Evolutionary conservation across 2,329 filamentous ascomycete genomes (phyloP).

Genomic region (Cucurbitaria berberidis): DNA sequence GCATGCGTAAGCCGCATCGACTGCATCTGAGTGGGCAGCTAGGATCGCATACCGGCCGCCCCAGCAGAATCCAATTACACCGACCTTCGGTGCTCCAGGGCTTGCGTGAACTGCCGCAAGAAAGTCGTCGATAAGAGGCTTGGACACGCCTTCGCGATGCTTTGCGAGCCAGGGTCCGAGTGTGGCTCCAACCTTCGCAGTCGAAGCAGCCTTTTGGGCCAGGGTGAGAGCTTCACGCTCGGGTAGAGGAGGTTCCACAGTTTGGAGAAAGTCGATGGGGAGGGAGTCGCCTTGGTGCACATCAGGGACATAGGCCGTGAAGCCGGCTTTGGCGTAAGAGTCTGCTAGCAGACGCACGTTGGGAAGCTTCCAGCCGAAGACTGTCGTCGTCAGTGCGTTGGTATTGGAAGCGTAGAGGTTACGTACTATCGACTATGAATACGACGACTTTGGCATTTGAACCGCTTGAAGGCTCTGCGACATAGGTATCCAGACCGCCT

Average conservation of each 20-base stretch:
- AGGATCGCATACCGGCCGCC: slow-evolving; percentile 51
- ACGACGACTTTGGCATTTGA: slow-evolving; percentile 51
- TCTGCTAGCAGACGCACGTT: slow-evolving; percentile 53
- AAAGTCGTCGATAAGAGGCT: slow-evolving; percentile 54
- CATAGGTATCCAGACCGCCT: slow-evolving; percentile 43
- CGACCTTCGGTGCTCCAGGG: slow-evolving; percentile 51
- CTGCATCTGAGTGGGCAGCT: slow-evolving; percentile 38
- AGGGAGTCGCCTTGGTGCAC: slow-evolving; percentile 51
- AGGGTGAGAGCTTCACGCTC: slow-evolving; percentile 46
- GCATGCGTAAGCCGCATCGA: slow-evolving; percentile 52
- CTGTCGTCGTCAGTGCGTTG: slow-evolving; percentile 18
- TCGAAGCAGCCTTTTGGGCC: slow-evolving; percentile 50
- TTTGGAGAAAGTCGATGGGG: slow-evolving; percentile 48
- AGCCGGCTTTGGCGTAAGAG: slow-evolving; percentile 50
- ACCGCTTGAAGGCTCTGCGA: slow-evolving; percentile 49
- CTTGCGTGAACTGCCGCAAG: slow-evolving; percentile 48
- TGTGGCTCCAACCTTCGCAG: slow-evolving; percentile 49
- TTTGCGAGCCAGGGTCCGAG: slow-evolving; percentile 52
- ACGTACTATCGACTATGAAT: slow-evolving; percentile 52
- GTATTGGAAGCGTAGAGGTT: neutral
- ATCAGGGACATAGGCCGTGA: slow-evolving; percentile 51
- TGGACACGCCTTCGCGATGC: slow-evolving; percentile 52
- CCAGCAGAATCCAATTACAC: slow-evolving; percentile 53
- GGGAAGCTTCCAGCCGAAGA: slow-evolving; percentile 52
- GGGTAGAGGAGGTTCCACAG: slow-evolving; percentile 52